Evolutionary conservation across 2,329 filamentous ascomycete species (phyloP), one percentile per base, ranked within the genome.

Genomic region (Exophiala dermatitidis): DNA sequence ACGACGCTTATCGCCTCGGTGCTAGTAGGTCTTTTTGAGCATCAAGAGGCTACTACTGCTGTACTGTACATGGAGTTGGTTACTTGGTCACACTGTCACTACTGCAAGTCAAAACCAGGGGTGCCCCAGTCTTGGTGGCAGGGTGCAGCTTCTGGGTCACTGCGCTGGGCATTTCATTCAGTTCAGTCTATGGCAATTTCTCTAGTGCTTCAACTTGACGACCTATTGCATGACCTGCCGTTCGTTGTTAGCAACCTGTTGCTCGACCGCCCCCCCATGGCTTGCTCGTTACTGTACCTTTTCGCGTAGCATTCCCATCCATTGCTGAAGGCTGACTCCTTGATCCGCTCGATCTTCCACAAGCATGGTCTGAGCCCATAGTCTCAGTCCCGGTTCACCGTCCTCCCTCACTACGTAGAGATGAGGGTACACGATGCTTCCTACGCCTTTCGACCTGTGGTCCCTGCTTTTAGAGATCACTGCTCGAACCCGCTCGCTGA

Each of bases 261-360:
- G 31, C 54, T 31, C 10, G 30, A 44, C 33, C 6, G 40, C 19
- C 38, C 47, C 47, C 26, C 29, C 33, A n/a, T 19, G 19, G 8
- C 41, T 40, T 37, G 10, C 26, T 51, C 48, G 53, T 48, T 32
- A 58, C 54, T 77, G 73, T 71, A 96, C 93, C 88, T 97, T 98
- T 77, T 97, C 93, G 71, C 91, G 81, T 71, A 98, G 72, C 65
- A 82, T 84, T 52, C 89, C 90, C 77, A 97, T 85, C 85, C 90
- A 98, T 73, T 97, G 91, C 64, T 85, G 85, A 66, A 93, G 84
- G 68, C 90, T 95, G 72, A 95, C 84, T 46, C 90, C 86, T 73
- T 96, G 90, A 68, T 98, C 93, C 51, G 91, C 89, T 61, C 91
- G 79, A 72, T 98, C 93, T 72, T 98, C 93, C 44, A 98, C 86